These are phyloP conservation scores for Colletotrichum musae DNA, from an alignment of 2,329 filamentous ascomycete species.

Conservation along the genomic window DNA sequence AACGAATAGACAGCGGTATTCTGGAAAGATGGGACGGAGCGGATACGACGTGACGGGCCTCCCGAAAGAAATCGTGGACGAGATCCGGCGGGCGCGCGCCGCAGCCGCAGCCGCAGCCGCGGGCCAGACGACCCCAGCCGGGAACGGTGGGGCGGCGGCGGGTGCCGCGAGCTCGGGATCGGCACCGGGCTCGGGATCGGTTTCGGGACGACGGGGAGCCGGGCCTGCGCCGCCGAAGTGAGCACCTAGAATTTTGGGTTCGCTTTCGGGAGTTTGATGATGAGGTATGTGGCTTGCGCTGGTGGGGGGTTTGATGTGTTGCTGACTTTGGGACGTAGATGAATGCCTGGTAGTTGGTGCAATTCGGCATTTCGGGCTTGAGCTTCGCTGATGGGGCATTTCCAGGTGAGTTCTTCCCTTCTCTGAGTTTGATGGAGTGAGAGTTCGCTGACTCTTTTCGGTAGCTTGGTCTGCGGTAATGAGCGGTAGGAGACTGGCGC, in stretches of 20 bases:
- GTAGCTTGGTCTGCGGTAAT: too few relatives aligned
- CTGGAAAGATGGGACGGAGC: constrained; percentile 34
- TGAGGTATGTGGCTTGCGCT: too few relatives aligned
- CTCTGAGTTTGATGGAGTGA: too few relatives aligned
- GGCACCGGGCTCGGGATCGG: neutral
- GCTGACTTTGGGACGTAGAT: too few relatives aligned
- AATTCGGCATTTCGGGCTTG: too few relatives aligned
- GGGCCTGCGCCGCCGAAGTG: constrained; percentile 3
- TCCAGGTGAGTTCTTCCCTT: too few relatives aligned
- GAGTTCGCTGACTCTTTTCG: too few relatives aligned
- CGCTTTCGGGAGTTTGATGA: too few relatives aligned
- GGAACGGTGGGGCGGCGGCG: neutral
- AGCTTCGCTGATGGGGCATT: too few relatives aligned
- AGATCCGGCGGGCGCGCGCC: neutral
- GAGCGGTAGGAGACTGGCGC: too few relatives aligned
- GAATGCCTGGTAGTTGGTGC: too few relatives aligned
- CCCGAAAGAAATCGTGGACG: neutral
- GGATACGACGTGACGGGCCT: constrained; percentile 37
- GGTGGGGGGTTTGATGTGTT: too few relatives aligned
- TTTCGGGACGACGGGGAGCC: neutral
- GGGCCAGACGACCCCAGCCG: neutral
- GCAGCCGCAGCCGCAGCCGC: neutral
- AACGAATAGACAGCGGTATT: neutral
- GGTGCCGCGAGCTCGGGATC: neutral
- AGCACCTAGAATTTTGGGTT: neutral